Evolutionary conservation across 2,329 filamentous ascomycete species (phyloP), one percentile per base, ranked within the genome.

Genomic region (Rhinocladiella mackenziei): DNA sequence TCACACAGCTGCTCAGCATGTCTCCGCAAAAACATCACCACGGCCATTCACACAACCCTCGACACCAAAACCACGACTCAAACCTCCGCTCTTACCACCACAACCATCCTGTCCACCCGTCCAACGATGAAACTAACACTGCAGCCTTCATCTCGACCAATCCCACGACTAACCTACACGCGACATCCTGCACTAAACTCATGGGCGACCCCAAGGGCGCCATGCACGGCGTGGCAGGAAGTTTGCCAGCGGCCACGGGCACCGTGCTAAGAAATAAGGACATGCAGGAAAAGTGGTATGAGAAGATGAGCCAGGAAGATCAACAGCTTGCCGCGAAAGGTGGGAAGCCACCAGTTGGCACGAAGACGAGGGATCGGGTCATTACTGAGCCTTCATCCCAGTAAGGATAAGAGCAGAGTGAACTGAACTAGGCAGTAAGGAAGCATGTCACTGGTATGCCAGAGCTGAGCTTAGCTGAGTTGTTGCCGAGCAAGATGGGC

Each of bases 301-400:
- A 54, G 26, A 56, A 56, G 51, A 56, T 56, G 53, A 39, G 22
- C 11, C 39, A 44, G 4, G 53, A 56, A 29, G 53, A 56, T 31
- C 38, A 39, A 11, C 31, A 51, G 9, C 25, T 56, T 13, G 53
- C 47, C 2, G 51, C 53, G 4, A 56, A 56, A 35, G 43, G 30
- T 5, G 53, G 53, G 3, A 50, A 52, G 11, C 37, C 44, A 11
- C 53, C 53, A n/a, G 45, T 52, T 3, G 53, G 53, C 1, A 47
- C 43, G 6, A 48, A 43, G 26, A 35, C 26, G 28, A 42, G 51
- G 13, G 28, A 43, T 22, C 36, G 20, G 26, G 43, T 33, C 15
- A 23, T 38, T 10, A 25, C 29, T 14, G 34, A 18, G 23, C n/a
- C 23, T 26, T 8, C 23, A n/a, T 19, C 19, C 15, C n/a, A 15